A percentile compares a stretch with the other conserved stretches of the same genome.
phyloP scores from a whole-genome alignment of 371 early-diverging fungal genomes.

The Coemansia linderi region DNA sequence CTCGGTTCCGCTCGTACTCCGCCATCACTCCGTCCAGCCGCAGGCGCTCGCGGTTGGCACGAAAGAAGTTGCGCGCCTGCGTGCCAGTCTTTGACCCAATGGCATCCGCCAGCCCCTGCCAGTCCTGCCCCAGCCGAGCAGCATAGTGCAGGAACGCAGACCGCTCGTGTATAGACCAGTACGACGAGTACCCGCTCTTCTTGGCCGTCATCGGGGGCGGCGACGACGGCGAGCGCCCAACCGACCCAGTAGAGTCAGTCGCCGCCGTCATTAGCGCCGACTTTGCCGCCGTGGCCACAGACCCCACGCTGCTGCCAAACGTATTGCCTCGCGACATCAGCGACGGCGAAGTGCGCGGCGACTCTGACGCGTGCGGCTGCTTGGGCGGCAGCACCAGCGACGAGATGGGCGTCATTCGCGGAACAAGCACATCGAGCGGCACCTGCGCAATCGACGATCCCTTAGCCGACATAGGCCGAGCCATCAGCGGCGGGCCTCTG shows the following conservation, averaged over 20 bases:
- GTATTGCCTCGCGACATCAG: background rate
- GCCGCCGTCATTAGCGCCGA: background rate
- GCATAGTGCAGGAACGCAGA: constrained; percentile 69
- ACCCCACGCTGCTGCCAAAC: background rate
- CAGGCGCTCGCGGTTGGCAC: constrained; percentile 70
- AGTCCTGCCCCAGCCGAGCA: constrained; percentile 70
- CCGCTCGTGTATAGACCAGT: constrained; percentile 85
- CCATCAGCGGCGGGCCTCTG: background rate
- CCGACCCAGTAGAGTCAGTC: background rate
- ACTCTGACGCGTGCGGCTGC: constrained; percentile 4
- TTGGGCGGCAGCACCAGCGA: constrained; percentile 33
- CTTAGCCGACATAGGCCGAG: background rate
- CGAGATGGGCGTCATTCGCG: constrained; percentile 11
- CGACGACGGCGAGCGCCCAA: background rate
- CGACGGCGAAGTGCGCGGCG: background rate
- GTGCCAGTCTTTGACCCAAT: constrained; percentile 78
- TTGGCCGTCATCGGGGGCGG: constrained; percentile 35
- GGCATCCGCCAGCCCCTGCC: constrained; percentile 72
- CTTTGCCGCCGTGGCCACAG: background rate
- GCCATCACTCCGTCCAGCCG: constrained; percentile 60
- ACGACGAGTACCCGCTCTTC: constrained; percentile 71
- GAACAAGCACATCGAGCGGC: constrained; percentile 22
- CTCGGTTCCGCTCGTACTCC: constrained; percentile 50
- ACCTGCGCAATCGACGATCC: constrained; percentile 22
- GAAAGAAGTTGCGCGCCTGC: constrained; percentile 83